Base-by-base conservation (phyloP, 2,329 filamentous ascomycete genomes). In the Reticulascus tulasneorum region DNA sequence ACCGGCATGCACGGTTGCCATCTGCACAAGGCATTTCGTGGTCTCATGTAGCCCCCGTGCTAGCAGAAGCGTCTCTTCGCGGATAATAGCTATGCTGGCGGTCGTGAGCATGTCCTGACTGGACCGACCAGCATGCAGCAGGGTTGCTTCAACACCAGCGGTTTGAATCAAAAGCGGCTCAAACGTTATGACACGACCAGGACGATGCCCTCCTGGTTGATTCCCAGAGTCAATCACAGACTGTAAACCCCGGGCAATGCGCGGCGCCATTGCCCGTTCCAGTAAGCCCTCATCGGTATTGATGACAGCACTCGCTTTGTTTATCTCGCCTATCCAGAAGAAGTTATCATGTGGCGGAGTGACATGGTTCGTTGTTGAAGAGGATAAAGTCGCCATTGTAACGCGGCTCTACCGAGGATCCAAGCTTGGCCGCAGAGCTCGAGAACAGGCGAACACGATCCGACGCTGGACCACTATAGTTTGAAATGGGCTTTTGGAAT, bases 91-190 rank as follows among this genome's bases (percentile, higher is more conserved):
- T 4, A 29, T 25, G 5, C 30, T 27, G 12, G 26, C 39, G 7
- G 39, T 42, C 8, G 30, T 31, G 13, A 42, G 35, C 39, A 42
- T 42, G 7, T 42, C 39, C 6, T 42, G 39, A n/a, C 39, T 42
- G 2, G 39, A 42, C 4, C 39, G 36, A 6, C 39, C 39, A n/a
- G 39, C 39, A 21, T 42, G 39, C 2, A 42, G 39, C 4, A 42
- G 36, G 1, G 39, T 42, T 17, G 36, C 39, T 15, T 42, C 36
- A 4, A 42, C 31, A 2, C 39, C 36, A 2, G 39, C 36, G 8
- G 27, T 23, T 28, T 42, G 15, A 16, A 42, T 40, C 6, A 42
- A 24, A 6, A 42, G 27, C 11, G 39, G 39, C 23, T 42, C 39
- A 5, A 42, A 42, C 6, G 39, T 42, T 4, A 42, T 42, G 20